These are phyloP conservation scores for Phalaenopsis equestris DNA, from an alignment of 106 monocot genomes.

Conservation along the genomic window DNA sequence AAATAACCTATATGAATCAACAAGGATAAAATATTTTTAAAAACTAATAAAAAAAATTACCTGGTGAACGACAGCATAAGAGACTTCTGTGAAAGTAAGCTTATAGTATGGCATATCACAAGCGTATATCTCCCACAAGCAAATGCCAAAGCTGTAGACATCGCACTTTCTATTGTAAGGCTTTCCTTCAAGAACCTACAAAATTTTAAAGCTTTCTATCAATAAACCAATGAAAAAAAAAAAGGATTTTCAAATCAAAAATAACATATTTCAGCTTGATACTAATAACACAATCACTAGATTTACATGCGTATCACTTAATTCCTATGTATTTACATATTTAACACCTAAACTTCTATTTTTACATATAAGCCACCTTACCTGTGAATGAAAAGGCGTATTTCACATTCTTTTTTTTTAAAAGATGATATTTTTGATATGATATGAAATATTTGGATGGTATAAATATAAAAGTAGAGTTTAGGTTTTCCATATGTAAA, in stretches of 20 bases:
- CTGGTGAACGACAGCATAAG: slow-evolving; percentile 62
- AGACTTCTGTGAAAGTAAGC: slow-evolving; percentile 56
- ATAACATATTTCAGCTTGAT: neutral
- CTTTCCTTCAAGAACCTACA: slow-evolving; percentile 63
- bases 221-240: neutral
- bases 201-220: neutral
- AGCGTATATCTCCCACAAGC: slow-evolving; percentile 77
- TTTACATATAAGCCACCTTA: too few relatives aligned
- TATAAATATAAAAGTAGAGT: too few relatives aligned
- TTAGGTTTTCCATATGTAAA: too few relatives aligned
- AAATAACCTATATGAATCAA: neutral
- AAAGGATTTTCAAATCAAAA: neutral
- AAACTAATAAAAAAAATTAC: slow-evolving; percentile 13
- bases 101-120: slow-evolving; percentile 69
- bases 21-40: neutral
- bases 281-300: neutral
- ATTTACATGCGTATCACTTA: too few relatives aligned
- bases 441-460: too few relatives aligned
- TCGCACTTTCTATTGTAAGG: slow-evolving; percentile 72
- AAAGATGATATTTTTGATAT: too few relatives aligned
- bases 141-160: slow-evolving; percentile 76
- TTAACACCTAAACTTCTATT: too few relatives aligned
- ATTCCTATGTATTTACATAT: too few relatives aligned
- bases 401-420: too few relatives aligned
- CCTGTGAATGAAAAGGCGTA: too few relatives aligned